Evolutionary conservation across 345 rosid genomes (phyloP).

Genomic region (Triadica sebifera): DNA sequence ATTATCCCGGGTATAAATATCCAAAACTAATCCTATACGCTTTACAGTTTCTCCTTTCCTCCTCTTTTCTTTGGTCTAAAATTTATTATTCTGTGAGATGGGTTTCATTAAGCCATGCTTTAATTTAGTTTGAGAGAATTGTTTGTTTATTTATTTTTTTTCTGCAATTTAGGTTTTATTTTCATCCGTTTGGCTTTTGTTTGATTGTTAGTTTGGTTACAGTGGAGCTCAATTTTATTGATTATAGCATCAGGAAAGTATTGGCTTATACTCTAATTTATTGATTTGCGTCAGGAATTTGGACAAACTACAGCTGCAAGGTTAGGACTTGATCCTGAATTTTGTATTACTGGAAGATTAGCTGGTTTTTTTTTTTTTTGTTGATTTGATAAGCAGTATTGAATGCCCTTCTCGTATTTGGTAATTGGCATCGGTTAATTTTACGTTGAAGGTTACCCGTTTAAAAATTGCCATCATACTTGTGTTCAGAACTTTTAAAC

Average conservation of each 20-base stretch:
- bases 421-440: neutral
- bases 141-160: neutral
- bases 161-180: neutral
- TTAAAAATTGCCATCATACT: neutral
- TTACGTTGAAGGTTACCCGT: neutral
- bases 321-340: neutral
- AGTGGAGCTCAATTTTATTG: neutral
- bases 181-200: neutral
- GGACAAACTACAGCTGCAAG: conserved; percentile 10
- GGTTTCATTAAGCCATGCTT: neutral
- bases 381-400: neutral
- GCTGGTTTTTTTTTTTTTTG: neutral
- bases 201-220: neutral
- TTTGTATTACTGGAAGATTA: neutral
- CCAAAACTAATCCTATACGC: neutral
- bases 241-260: neutral
- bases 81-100: neutral
- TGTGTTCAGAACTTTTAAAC: conserved; percentile 14
- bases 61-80: neutral
- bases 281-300: conserved; percentile 11
- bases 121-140: neutral
- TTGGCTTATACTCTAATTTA: neutral
- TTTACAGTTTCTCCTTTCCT: neutral
- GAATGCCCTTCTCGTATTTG: neutral
- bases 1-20: conserved; percentile 5